Conservation (phyloP, 2,329 filamentous ascomycete genomes). For the Xylaria sp. region DNA sequence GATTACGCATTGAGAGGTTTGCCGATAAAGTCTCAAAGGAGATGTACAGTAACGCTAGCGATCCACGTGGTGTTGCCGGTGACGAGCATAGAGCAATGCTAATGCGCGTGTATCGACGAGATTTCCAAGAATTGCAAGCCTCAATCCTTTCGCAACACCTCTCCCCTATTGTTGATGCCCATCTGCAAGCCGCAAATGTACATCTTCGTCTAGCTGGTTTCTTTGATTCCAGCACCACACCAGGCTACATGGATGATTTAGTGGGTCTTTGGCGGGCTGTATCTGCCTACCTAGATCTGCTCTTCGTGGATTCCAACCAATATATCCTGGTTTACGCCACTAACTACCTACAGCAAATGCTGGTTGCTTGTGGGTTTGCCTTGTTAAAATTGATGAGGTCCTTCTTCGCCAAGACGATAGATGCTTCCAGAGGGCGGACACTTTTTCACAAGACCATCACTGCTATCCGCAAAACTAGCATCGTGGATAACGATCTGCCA, state of each 20-base stretch:
- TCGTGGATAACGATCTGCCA: constrained; percentile 78
- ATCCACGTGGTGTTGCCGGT: constrained; percentile 71
- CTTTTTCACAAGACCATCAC: constrained; percentile 75
- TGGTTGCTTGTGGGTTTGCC: constrained; percentile 79
- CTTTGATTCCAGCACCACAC: constrained; percentile 76
- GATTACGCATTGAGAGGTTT: constrained; percentile 75
- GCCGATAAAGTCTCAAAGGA: constrained; percentile 79
- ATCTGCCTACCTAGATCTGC: constrained; percentile 69
- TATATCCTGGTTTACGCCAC: constrained; percentile 69
- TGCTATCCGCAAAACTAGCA: constrained; percentile 73
- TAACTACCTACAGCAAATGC: constrained; percentile 84
- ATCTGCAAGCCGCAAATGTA: constrained; percentile 73
- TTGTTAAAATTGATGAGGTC: constrained; percentile 80
- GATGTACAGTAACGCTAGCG: constrained; percentile 78
- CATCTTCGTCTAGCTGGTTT: constrained; percentile 81
- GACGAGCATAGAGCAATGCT: constrained; percentile 71
- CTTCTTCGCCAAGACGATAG: constrained; percentile 74
- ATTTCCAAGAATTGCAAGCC: constrained; percentile 67
- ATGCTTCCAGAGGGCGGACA: constrained; percentile 68
- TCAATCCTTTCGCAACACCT: constrained; percentile 64
- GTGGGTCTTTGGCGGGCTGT: constrained; percentile 77
- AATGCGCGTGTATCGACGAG: constrained; percentile 69
- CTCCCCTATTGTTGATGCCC: constrained; percentile 65
- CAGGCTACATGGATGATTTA: constrained; percentile 74
- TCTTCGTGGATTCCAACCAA: constrained; percentile 61